Evolutionary conservation across 2,329 filamentous ascomycete species (phyloP).

Genomic region (Zalaria obscura): DNA sequence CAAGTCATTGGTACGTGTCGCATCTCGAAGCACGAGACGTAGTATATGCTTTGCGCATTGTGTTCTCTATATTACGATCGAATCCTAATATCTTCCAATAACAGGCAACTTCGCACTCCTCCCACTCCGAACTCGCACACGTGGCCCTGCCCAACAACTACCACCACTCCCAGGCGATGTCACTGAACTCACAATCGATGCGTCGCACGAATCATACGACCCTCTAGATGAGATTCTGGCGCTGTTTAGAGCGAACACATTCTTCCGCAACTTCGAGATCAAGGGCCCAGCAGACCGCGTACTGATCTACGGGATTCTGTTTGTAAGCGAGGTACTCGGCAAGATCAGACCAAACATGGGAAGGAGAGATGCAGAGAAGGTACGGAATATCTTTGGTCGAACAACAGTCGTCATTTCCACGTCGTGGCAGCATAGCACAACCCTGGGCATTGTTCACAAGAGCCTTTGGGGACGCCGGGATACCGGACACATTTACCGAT

Average conservation of each 20-base stretch:
- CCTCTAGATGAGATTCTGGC: constrained; percentile 85
- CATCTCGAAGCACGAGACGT: neutral
- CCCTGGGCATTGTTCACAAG: too few species aligned
- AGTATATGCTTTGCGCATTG: neutral
- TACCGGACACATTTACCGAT: neutral
- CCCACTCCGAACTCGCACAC: constrained; percentile 84
- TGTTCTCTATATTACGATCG: neutral
- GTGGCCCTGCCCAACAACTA: constrained; percentile 86
- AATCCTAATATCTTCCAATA: constrained; percentile 1
- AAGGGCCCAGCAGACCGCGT: constrained; percentile 89
- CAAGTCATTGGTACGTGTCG: constrained; percentile 43
- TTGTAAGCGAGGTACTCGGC: constrained; percentile 75
- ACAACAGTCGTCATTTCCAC: too few species aligned
- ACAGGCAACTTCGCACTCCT: constrained; percentile 86
- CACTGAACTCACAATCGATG: constrained; percentile 49
- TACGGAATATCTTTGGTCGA: constrained; percentile 11
- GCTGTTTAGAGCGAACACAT: constrained; percentile 93
- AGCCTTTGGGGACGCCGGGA: neutral
- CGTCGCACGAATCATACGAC: constrained; percentile 87
- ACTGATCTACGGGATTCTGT: constrained; percentile 92
- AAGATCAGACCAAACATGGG: constrained; percentile 69
- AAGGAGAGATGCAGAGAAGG: constrained; percentile 53
- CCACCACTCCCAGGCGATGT: constrained; percentile 38
- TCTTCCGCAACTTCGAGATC: constrained; percentile 99
- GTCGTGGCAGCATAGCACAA: too few species aligned